These are phyloP conservation scores for Sporothrix protearum DNA, from an alignment of 2,329 filamentous ascomycete genomes.

Conservation along the genomic window DNA sequence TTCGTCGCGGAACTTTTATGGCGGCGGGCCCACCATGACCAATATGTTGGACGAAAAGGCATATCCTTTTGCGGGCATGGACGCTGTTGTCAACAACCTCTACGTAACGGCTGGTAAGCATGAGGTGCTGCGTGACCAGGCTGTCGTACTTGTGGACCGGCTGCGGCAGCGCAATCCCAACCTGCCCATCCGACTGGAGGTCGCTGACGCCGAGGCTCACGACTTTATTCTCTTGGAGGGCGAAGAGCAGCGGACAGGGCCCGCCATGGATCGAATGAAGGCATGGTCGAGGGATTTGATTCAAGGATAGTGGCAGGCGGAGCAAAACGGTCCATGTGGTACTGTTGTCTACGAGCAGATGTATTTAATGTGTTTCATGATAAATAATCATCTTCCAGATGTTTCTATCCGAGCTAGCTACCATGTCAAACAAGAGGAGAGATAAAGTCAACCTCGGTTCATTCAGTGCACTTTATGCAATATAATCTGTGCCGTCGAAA, in stretches of 20 bases:
- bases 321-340: no score
- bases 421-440: no score
- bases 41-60: not conserved
- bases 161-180: not conserved
- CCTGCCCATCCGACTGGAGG: not conserved
- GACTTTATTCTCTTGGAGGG: not conserved
- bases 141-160: not conserved
- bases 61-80: not conserved
- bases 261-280: slow-evolving; percentile 2
- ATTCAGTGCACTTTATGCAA: no score
- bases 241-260: not conserved
- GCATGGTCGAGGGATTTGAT: not conserved
- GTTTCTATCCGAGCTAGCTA: no score
- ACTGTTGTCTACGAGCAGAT: no score
- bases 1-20: not conserved
- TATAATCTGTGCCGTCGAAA: no score
- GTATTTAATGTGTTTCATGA: no score
- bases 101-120: not conserved
- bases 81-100: not conserved
- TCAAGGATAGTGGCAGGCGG: not conserved
- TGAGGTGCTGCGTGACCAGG: not conserved
- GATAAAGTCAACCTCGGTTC: no score
- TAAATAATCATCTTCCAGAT: no score
- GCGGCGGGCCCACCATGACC: not conserved
- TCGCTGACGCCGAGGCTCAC: not conserved